These are phyloP conservation scores for Naegleria lovaniensis DNA, from an alignment of 208 protist genomes.

Conservation along the genomic window DNA sequence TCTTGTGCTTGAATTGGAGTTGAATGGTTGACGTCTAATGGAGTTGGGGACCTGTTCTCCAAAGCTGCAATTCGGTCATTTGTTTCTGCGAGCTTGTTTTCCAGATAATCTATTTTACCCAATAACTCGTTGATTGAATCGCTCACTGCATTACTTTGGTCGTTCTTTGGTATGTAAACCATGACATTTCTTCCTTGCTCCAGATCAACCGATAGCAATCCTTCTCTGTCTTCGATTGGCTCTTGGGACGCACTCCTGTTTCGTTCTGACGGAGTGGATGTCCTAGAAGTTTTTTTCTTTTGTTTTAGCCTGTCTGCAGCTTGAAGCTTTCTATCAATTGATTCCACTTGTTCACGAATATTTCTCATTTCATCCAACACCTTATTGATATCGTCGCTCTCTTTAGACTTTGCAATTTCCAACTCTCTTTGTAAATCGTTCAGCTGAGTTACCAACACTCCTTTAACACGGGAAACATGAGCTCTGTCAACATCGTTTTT, in stretches of 20 bases:
- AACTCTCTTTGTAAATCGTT: conserved; percentile 7
- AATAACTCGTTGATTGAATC: neutral
- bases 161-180: neutral
- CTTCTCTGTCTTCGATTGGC: neutral
- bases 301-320: neutral
- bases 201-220: neutral
- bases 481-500: neutral
- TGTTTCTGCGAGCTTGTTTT: neutral
- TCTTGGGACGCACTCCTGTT: no score
- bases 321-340: neutral
- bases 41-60: neutral
- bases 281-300: neutral
- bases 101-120: neutral
- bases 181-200: neutral
- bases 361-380: neutral
- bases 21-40: neutral
- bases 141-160: neutral
- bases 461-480: neutral
- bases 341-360: neutral
- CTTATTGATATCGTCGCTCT: neutral
- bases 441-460: neutral
- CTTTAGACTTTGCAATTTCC: neutral
- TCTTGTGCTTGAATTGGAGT: neutral
- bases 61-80: neutral
- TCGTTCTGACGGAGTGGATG: neutral